Percentiles rank a stretch among this genome's conserved stretches.
These are phyloP conservation scores for Coemansia aciculifera DNA, from an alignment of 192 early-diverging fungal species.

Conservation along the genomic window DNA sequence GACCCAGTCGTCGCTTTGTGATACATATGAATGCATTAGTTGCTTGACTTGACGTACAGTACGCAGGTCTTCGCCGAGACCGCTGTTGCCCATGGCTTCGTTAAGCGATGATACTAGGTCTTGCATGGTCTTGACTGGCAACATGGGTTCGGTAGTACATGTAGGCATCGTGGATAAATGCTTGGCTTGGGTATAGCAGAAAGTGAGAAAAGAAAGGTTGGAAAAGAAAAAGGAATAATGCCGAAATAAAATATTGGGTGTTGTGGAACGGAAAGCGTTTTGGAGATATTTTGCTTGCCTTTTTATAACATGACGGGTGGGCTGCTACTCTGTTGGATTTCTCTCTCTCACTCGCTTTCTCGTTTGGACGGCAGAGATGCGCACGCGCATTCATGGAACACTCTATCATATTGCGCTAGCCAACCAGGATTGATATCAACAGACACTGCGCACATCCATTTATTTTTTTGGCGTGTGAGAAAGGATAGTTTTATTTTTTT, in stretches of 20 bases:
- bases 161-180: background rate
- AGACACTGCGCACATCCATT: background rate
- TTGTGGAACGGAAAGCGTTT: background rate
- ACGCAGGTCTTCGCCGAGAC: slow-evolving; percentile 28
- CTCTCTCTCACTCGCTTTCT: too few relatives aligned
- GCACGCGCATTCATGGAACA: background rate
- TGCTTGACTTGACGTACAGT: slow-evolving; percentile 36
- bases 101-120: slow-evolving; percentile 41
- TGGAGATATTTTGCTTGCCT: background rate
- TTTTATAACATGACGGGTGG: background rate
- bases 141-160: background rate
- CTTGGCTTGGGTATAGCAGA: too few relatives aligned
- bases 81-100: slow-evolving; percentile 34
- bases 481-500: background rate
- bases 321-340: too few relatives aligned
- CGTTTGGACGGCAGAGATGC: background rate
- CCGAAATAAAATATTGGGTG: background rate
- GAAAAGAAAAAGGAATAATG: background rate
- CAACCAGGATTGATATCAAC: background rate
- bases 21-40: slow-evolving; percentile 69
- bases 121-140: slow-evolving; percentile 32
- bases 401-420: background rate
- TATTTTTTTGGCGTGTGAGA: background rate
- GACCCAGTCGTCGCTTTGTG: slow-evolving; percentile 71
- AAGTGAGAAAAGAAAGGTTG: background rate